Base-by-base conservation (phyloP, 305 asterid genomes). In the Rubia balearica region DNA sequence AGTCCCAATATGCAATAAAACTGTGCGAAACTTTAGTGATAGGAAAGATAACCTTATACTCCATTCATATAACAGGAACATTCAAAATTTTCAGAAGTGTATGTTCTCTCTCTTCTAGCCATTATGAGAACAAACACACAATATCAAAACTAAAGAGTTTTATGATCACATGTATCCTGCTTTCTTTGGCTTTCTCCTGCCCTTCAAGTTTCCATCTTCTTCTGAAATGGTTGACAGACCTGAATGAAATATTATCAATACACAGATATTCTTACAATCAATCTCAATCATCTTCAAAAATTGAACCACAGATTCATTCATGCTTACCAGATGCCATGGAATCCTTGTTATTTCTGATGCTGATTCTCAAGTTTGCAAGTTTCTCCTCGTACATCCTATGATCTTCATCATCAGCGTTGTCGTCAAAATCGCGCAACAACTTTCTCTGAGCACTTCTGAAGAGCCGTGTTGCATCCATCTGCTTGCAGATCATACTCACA, bases 391-490 rank as follows among this genome's bases (percentile, higher is more conserved):
- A 27, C 49, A 69, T 55, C 16, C 69, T 67, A 42, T 75, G 81
- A 38, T 56, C 81, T 46, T 76, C 41, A 27, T 56, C 62, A 8
- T 56, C 62, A 5, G 8, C 14, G 14, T 8, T 27, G 0, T 76
- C 71, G 68, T 24, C 64, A 16, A 46, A 71, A 19, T 21, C n/a
- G 8, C n/a, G 55, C 63, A 75, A 21, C 33, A 64, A 13, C 78
- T 85, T 85, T 14, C 68, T 59, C 72, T 73, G 81, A 36, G 87
- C 89, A 63, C 59, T 69, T 78, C 78, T 78, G 56, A 91, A 91
- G 2, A 89, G 76, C 94, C 97, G 87, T 7, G 92, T 84, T 21
- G 87, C 68, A 1, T 85, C 87, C 92, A 89, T 90, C 79, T 90
- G 95, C 78, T 90, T 88, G 82, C 79, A 79, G 69, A 90, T 86